These are phyloP conservation scores for Venturia asperata DNA, from an alignment of 2,329 filamentous ascomycete genomes.

Conservation along the genomic window DNA sequence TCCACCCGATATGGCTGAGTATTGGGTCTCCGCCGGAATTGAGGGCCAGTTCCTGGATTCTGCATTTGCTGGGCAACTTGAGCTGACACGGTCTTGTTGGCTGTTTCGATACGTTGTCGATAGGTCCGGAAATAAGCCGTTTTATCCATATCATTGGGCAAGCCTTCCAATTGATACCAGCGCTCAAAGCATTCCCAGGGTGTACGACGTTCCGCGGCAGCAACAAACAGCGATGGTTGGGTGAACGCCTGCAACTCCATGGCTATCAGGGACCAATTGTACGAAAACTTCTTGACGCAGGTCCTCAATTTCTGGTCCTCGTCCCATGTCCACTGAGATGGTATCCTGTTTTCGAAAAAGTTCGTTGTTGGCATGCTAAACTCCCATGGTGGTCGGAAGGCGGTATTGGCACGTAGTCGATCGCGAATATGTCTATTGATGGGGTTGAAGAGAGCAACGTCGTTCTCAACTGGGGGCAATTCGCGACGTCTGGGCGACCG, in stretches of 20 bases:
- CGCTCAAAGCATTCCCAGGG: conserved; percentile 99
- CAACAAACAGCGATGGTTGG: conserved; percentile 70
- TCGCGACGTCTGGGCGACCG: conserved; percentile 38
- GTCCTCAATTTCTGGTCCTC: conserved; percentile 86
- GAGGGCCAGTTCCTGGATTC: conserved; percentile 35
- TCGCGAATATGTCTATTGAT: conserved; percentile 88
- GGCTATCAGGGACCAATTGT: conserved; percentile 95
- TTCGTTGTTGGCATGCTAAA: conserved; percentile 80
- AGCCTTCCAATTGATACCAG: conserved; percentile 85
- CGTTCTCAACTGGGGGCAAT: conserved; percentile 60
- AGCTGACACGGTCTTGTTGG: conserved; percentile 52
- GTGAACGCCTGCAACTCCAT: conserved; percentile 54
- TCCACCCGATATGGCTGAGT: conserved; percentile 82
- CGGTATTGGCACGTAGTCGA: conserved; percentile 80
- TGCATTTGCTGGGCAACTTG: conserved; percentile 31
- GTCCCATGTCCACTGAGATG: conserved; percentile 83
- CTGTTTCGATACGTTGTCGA: conserved; percentile 55
- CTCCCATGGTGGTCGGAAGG: conserved; percentile 88
- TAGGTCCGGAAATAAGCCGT: conserved; percentile 87
- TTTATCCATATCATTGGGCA: conserved; percentile 89
- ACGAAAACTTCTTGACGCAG: conserved; percentile 85
- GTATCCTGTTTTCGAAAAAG: conserved; percentile 80
- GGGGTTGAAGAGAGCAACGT: conserved; percentile 81
- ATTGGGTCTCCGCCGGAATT: conserved; percentile 61
- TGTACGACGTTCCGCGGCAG: conserved; percentile 80